Evolutionary conservation across 2,329 filamentous ascomycete species (phyloP).

Genomic region (Colletotrichum tofieldiae): DNA sequence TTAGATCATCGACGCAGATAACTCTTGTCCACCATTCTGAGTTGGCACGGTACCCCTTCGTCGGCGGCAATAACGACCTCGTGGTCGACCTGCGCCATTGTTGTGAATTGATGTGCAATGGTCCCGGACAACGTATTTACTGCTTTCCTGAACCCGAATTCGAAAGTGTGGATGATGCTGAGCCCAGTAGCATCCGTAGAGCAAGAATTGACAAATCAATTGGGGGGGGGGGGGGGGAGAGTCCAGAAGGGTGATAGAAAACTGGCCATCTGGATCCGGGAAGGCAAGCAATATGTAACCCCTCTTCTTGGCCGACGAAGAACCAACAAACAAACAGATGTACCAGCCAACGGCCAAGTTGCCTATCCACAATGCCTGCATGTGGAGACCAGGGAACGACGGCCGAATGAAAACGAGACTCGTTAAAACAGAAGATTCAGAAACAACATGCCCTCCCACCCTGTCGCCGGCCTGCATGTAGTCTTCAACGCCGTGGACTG

Average conservation of each 20-base stretch:
- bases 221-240: background rate
- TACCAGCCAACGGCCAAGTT: background rate
- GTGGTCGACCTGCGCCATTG: slow-evolving; percentile 9
- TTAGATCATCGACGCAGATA: background rate
- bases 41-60: background rate
- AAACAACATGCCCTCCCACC: background rate
- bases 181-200: background rate
- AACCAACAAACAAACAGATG: background rate
- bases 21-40: too few species aligned
- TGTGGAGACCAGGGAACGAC: background rate
- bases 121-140: background rate
- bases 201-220: background rate
- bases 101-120: background rate
- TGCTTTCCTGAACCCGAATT: background rate
- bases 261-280: background rate
- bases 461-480: background rate
- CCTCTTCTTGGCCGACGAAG: background rate
- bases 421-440: background rate
- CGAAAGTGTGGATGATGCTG: background rate
- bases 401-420: background rate
- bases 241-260: background rate
- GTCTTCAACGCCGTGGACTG: background rate
- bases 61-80: slow-evolving; percentile 15
- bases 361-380: background rate
- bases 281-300: background rate